Conservation (phyloP, 148 eudicot species). For the Cornus kousa region DNA sequence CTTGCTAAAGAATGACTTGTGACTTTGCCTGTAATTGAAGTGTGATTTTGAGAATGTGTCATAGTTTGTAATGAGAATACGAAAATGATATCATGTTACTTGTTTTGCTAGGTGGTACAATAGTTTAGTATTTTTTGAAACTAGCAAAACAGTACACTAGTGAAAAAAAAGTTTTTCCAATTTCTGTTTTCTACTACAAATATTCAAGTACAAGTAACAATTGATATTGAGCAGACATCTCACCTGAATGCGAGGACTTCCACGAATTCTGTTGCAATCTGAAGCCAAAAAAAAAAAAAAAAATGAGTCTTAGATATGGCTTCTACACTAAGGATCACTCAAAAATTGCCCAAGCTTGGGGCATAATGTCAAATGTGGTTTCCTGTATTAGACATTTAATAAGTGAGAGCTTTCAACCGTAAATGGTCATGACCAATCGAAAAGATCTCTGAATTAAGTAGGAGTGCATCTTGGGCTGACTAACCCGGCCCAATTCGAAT, state of each 20-base stretch:
- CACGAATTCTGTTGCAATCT: slow-evolving; percentile 63
- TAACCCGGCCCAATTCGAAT: no score
- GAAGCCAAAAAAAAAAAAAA: slow-evolving; percentile 17
- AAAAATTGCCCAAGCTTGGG: no score
- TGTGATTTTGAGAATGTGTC: no score
- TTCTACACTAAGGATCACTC: no score
- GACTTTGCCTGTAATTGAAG: slow-evolving; percentile 53
- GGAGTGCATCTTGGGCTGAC: no score
- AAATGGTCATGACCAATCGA: no score
- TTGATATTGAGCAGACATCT: background rate
- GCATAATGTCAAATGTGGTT: no score
- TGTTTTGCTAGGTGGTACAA: no score
- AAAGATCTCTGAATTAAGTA: no score
- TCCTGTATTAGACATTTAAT: no score
- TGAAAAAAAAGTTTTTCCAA: background rate
- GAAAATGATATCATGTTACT: background rate
- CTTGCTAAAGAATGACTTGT: slow-evolving; percentile 61
- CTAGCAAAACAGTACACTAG: background rate
- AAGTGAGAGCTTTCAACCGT: no score
- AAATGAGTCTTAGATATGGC: slow-evolving; percentile 1
- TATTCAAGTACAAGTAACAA: background rate
- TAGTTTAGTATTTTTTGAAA: background rate
- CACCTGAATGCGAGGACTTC: slow-evolving; percentile 78
- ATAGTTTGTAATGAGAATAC: background rate
- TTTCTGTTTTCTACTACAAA: no score